These are phyloP conservation scores for Pythium vanterpoolii DNA, from an alignment of 352 stramenopile species.

Conservation along the genomic window DNA sequence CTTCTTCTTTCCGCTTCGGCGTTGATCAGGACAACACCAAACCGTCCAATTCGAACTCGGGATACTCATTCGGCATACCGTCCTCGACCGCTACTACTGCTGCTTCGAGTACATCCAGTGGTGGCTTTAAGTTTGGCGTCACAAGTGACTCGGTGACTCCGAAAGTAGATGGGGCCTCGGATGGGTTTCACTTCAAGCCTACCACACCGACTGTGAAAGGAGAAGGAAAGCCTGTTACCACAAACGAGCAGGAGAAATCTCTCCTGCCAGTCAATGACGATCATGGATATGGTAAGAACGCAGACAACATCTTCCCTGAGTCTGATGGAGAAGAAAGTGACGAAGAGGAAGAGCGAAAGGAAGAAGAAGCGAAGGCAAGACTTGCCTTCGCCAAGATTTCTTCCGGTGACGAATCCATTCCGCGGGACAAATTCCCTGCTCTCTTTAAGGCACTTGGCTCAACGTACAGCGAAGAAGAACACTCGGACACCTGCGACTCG, in stretches of 20 bases:
- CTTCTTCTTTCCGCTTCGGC: slow-evolving; percentile 16
- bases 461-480: slow-evolving; percentile 58
- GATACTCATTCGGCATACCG: slow-evolving; percentile 18
- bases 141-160: not conserved
- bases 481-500: slow-evolving; percentile 32
- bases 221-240: not conserved
- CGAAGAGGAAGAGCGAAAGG: slow-evolving; percentile 57
- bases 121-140: slow-evolving; percentile 13
- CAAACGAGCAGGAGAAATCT: not conserved
- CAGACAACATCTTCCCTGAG: slow-evolving; percentile 56
- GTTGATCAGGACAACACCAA: not conserved
- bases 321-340: slow-evolving; percentile 50
- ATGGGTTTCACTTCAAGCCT: slow-evolving; percentile 1
- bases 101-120: not conserved
- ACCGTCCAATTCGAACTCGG: not conserved
- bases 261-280: slow-evolving; percentile 1
- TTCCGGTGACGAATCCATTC: slow-evolving; percentile 29
- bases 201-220: not conserved
- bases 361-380: slow-evolving; percentile 55
- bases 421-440: slow-evolving; percentile 39
- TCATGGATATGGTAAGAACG: slow-evolving; percentile 56
- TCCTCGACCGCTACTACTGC: not conserved
- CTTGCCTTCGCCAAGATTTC: slow-evolving; percentile 41
- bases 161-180: not conserved
- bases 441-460: slow-evolving; percentile 58